Evolutionary conservation across 805 yeast genomes (phyloP).

Genomic region (Metschnikowia similis): DNA sequence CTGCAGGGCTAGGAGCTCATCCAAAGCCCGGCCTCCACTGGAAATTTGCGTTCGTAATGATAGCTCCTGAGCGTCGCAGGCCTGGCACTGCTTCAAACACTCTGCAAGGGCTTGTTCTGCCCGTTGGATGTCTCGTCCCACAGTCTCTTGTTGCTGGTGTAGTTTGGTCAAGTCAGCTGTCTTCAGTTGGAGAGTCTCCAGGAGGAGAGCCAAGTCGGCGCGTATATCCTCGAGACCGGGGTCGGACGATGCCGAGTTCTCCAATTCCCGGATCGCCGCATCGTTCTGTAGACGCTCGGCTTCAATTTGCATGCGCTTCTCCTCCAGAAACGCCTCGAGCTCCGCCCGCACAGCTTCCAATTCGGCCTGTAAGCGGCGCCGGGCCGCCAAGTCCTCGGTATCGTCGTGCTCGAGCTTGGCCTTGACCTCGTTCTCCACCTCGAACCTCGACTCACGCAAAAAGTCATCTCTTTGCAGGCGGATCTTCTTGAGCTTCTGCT

Average conservation of each 20-base stretch:
- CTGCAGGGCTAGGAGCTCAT: background rate
- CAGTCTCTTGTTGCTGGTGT: background rate
- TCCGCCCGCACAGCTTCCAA: background rate
- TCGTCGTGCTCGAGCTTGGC: slow-evolving; percentile 23
- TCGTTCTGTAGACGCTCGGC: background rate
- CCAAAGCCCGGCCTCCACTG: background rate
- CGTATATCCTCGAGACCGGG: background rate
- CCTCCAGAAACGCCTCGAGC: background rate
- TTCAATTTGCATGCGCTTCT: background rate
- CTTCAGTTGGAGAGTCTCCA: background rate
- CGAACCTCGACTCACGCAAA: slow-evolving; percentile 8
- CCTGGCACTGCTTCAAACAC: background rate
- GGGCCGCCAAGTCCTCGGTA: background rate
- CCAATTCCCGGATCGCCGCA: background rate
- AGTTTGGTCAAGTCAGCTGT: background rate
- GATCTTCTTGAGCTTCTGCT: slow-evolving; percentile 18
- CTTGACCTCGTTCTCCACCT: slow-evolving; percentile 31
- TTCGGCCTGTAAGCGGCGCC: background rate
- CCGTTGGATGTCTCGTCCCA: background rate
- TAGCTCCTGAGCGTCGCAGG: background rate
- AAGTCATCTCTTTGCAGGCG: background rate
- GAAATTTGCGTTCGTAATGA: background rate
- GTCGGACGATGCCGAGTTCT: background rate
- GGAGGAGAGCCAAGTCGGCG: background rate
- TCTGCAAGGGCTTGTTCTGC: background rate